A percentile compares a stretch with the other conserved stretches of the same genome.
Evolutionary conservation across 2,329 filamentous ascomycete species (phyloP).

Genomic region (Xylariales sp.): DNA sequence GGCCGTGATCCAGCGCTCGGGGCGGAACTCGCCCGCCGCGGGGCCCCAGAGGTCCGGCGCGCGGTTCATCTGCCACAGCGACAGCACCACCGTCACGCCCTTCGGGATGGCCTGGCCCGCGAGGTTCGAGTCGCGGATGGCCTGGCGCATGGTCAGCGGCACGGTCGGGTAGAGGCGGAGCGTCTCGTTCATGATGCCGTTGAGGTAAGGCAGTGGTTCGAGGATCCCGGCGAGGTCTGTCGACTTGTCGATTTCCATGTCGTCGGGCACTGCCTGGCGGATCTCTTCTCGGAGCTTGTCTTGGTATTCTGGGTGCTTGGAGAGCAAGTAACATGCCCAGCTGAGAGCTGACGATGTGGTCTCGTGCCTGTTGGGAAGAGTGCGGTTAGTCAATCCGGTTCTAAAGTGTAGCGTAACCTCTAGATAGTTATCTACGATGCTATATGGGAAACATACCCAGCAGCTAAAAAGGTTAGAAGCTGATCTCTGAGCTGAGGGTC

Average conservation of each 20-base stretch:
- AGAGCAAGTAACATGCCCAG: slow-evolving; percentile 71
- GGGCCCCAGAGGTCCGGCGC: slow-evolving; percentile 73
- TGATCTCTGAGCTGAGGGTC: slow-evolving; percentile 65
- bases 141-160: slow-evolving; percentile 70
- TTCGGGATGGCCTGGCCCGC: slow-evolving; percentile 70
- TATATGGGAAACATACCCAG: slow-evolving; percentile 55
- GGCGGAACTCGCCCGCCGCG: slow-evolving; percentile 74
- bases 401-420: slow-evolving; percentile 49
- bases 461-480: slow-evolving; percentile 66
- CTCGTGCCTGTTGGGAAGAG: slow-evolving; percentile 61
- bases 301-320: slow-evolving; percentile 68
- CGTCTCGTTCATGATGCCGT: slow-evolving; percentile 74
- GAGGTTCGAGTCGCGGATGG: slow-evolving; percentile 67
- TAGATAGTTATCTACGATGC: slow-evolving; percentile 48
- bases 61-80: slow-evolving; percentile 71
- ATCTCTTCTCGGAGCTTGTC: slow-evolving; percentile 70
- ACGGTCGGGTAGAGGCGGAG: slow-evolving; percentile 68
- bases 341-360: slow-evolving; percentile 73
- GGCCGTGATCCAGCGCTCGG: slow-evolving; percentile 72
- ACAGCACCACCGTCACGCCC: slow-evolving; percentile 71
- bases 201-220: slow-evolving; percentile 74
- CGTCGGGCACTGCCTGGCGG: slow-evolving; percentile 57
- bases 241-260: slow-evolving; percentile 47
- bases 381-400: slow-evolving; percentile 54
- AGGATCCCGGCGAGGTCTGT: slow-evolving; percentile 59